These are phyloP conservation scores for Cyclotella sp. DNA, from an alignment of 108 stramenopile species.

Conservation along the genomic window DNA sequence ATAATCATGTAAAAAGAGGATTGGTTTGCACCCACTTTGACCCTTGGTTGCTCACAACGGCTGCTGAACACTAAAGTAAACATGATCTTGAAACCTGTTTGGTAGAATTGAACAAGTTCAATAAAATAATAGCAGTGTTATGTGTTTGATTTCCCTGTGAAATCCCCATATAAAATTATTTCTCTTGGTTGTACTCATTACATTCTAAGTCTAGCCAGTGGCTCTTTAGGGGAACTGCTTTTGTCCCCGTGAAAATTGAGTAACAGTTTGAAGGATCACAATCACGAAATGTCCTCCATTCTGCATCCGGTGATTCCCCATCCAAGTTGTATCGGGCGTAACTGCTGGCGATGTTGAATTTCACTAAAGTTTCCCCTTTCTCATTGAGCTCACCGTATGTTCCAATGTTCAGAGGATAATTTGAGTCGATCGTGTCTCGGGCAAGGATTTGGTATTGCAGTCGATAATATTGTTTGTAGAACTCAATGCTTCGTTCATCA, in stretches of 20 bases:
- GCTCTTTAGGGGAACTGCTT: slow-evolving; percentile 22
- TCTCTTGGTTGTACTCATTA: background rate
- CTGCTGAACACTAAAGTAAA: too few relatives aligned
- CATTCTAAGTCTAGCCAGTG: slow-evolving; percentile 33
- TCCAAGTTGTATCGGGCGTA: slow-evolving; percentile 10
- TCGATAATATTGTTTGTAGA: background rate
- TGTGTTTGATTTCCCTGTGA: too few relatives aligned
- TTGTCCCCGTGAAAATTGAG: slow-evolving; percentile 39
- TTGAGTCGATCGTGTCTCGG: slow-evolving; percentile 25
- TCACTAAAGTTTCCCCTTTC: slow-evolving; percentile 28
- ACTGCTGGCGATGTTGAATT: background rate
- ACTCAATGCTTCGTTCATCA: background rate
- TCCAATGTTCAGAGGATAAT: slow-evolving; percentile 51
- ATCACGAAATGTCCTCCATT: slow-evolving; percentile 38
- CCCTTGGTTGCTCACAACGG: too few relatives aligned
- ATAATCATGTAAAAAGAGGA: too few relatives aligned
- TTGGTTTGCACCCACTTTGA: too few relatives aligned
- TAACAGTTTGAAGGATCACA: slow-evolving; percentile 4
- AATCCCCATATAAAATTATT: background rate
- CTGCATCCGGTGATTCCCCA: background rate
- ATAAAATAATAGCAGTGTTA: too few relatives aligned
- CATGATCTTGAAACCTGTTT: too few relatives aligned
- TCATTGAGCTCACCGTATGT: slow-evolving; percentile 40
- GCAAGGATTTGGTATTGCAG: slow-evolving; percentile 30
- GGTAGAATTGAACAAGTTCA: too few relatives aligned